A percentile compares a stretch with the other conserved stretches of the same genome.
Conservation (phyloP, 2,329 filamentous ascomycete species). For the Bipolaris oryzae region DNA sequence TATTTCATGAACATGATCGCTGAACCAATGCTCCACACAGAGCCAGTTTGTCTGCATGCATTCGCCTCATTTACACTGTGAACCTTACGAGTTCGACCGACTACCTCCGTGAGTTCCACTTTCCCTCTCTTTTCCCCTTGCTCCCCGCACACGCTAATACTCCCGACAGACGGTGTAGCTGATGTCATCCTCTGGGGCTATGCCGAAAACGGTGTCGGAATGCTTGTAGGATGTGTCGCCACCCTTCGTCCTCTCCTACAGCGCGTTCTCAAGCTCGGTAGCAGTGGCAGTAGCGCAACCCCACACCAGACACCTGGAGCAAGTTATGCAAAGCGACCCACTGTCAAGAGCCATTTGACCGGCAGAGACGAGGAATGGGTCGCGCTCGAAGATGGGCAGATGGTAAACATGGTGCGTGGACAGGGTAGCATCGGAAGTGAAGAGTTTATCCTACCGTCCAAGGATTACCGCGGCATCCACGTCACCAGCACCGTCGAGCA, state of each 20-base stretch:
- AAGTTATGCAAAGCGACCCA: constrained; percentile 9
- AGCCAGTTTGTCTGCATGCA: constrained; percentile 14
- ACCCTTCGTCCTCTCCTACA: constrained; percentile 14
- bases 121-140: background rate
- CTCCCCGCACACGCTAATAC: background rate
- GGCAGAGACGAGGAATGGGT: constrained; percentile 15
- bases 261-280: constrained; percentile 14
- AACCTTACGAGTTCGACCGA: constrained; percentile 11
- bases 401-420: constrained; percentile 10
- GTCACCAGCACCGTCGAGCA: constrained; percentile 13
- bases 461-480: constrained; percentile 6
- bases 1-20: constrained; percentile 6
- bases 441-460: constrained; percentile 7
- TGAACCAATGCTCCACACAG: constrained; percentile 4
- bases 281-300: constrained; percentile 4
- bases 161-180: constrained; percentile 5
- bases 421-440: constrained; percentile 9
- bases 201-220: constrained; percentile 12
- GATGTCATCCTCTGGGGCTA: constrained; percentile 15
- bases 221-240: constrained; percentile 16
- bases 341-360: constrained; percentile 11
- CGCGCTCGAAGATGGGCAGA: constrained; percentile 7
- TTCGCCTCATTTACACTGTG: constrained; percentile 13
- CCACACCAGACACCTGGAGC: constrained; percentile 7
- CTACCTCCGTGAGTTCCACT: constrained; percentile 7